Evolutionary conservation across 305 asterid genomes (phyloP), one percentile per base, ranked within the genome.

Genomic region (Solanum hybrid): DNA sequence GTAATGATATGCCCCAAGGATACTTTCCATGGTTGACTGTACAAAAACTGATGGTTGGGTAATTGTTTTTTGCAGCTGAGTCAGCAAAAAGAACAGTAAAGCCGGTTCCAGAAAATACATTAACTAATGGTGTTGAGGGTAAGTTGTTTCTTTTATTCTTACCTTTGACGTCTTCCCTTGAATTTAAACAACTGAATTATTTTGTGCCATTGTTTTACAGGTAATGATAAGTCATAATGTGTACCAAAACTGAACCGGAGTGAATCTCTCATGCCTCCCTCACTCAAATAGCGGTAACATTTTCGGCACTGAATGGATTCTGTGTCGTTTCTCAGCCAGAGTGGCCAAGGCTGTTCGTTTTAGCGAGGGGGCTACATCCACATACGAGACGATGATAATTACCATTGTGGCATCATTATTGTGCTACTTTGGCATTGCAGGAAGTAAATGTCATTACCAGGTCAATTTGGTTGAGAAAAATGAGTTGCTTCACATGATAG

Each of bases 41-140:
- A 20, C 46, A 56, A 85, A 89, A 79, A 36, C 86, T 26, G 20
- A 69, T 89, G 46, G 34, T 46, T 82, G 38, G 90, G 86, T 9
- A 51, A 77, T 69, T 76, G 29, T 89, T 34, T 89, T 34, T 89
- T 81, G 80, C 94, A 96, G 98, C 97, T 24, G 94, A 88, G 88
- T 79, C 93, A 22, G 92, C 77, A 66, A 95, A 94, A 85, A 91
- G 87, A 93, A 90, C 80, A 91, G 89, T 92, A 20, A 89, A 81
- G 56, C 93, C 90, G 90, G 90, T 93, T 12, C 96, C 92, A 89
- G 92, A 89, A 89, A 92, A 34, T 90, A 31, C 93, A 71, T 66
- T 14, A 46, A 77, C 89, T 14, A 88, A 85, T 29, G 90, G 75
- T 27, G 91, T 72, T 8, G 88, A 90, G 89, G 93, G 97, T 93